Evolutionary conservation across 768 basidiomycete genomes (phyloP), one percentile per base, ranked within the genome.

Genomic region (Rhodotorula graminis): DNA sequence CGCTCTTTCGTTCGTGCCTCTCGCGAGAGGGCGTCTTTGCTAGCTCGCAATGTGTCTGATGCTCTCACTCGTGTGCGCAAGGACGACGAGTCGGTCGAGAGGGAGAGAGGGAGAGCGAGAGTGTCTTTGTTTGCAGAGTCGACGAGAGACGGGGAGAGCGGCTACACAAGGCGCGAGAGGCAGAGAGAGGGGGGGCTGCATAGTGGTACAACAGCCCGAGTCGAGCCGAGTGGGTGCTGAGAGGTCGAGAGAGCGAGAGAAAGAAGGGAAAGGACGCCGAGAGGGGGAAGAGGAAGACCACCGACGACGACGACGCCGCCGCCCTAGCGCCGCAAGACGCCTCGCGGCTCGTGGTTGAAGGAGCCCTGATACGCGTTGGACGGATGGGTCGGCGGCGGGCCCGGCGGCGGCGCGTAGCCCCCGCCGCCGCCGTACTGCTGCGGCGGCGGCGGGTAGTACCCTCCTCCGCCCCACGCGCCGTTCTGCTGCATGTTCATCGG

Each of bases 361-460:
- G 18, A 9, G 21, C 23, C 21, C 57, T 37, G 57, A 11, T 58
- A 37, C 1, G 57, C 37, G 11, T 10, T 14, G 7, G 33, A 37
- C 40, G 64, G 64, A 23, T 65, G 64, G 6, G n/a, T 31, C 42
- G 68, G 68, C 31, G 68, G 68, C 37, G 68, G 68, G 1, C 68
- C 68, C 0, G 62, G 56, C 29, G 68, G 68, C 12, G 68, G 57
- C 0, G 68, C 68, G 40, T 64, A 69, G 55, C 37, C 40, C n/a
- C 46, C 44, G 2, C 65, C 65, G 23, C 56, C 64, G 29, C 31
- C 47, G 10, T 21, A 29, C 23, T 9, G 18, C 25, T 27, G 56
- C n/a, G 52, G 57, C 44, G 57, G 66, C 7, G 57, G 58, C 42
- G 63, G 58, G 23, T 47, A 53, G 37, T 62, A 59, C 8, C 63